phyloP scores from a whole-genome alignment of 495 filamentous ascomycete species.

The Xylaria sp. region DNA sequence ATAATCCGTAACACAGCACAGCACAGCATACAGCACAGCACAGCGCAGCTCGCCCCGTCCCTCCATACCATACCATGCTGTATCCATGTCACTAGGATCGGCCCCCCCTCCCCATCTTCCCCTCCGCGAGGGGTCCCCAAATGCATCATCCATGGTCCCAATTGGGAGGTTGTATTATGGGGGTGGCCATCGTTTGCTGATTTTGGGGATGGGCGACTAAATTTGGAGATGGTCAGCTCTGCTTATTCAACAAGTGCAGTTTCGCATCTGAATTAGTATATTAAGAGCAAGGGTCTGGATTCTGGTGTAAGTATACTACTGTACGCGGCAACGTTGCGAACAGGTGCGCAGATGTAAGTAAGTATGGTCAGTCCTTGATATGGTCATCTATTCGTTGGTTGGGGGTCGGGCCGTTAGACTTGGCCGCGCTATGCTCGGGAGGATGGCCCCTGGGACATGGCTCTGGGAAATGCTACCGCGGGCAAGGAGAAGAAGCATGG shows the following conservation, averaged over 20 bases:
- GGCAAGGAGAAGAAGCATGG: conserved; percentile 7
- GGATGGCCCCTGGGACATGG: conserved; percentile 5
- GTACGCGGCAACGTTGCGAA: too few species aligned
- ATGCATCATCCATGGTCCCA: not conserved
- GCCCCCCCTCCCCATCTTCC: not conserved
- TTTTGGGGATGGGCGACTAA: conserved; percentile 13
- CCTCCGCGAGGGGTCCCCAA: conserved; percentile 3
- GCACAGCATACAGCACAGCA: too few species aligned
- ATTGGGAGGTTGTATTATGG: not conserved
- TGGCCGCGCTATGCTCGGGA: conserved; percentile 4
- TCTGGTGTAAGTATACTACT: too few species aligned
- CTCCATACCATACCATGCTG: too few species aligned
- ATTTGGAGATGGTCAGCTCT: conserved; percentile 11
- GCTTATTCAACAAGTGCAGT: conserved; percentile 21
- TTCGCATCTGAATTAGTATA: not conserved
- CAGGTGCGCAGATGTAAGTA: too few species aligned
- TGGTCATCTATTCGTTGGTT: not conserved
- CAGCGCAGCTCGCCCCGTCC: too few species aligned
- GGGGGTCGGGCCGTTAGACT: conserved; percentile 12
- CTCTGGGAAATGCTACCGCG: not conserved
- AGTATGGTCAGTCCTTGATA: conserved; percentile 1
- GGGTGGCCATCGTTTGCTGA: not conserved
- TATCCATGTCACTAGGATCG: not conserved
- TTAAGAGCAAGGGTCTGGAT: conserved; percentile 2
- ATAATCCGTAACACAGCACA: not conserved